Percentiles rank a stretch among this genome's conserved stretches.
Evolutionary conservation across 331 rosid genomes (phyloP).

Genomic region (Ulmus americana): DNA sequence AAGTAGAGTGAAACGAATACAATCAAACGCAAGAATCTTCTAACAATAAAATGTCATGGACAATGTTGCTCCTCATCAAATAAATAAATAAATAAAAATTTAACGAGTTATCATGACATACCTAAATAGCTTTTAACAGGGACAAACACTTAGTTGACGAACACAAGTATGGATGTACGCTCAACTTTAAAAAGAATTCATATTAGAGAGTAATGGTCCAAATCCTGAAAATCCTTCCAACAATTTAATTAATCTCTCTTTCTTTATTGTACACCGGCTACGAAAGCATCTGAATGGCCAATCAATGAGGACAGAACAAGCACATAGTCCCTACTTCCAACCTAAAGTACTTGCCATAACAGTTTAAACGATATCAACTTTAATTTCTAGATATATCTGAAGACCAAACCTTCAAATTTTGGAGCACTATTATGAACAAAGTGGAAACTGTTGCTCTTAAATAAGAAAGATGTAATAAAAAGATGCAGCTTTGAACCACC

Average conservation of each 20-base stretch:
- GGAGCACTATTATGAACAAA: neutral
- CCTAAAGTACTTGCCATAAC: neutral
- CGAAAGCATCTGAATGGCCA: too few relatives aligned
- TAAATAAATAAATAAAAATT: neutral
- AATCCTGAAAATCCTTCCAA: too few relatives aligned
- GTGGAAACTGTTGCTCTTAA: neutral
- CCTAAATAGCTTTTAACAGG: neutral
- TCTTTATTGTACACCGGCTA: too few relatives aligned
- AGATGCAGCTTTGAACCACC: neutral
- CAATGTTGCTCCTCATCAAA: neutral
- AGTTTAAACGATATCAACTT: neutral
- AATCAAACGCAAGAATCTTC: neutral
- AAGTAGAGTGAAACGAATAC: too few relatives aligned
- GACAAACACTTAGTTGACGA: neutral
- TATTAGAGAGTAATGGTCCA: too few relatives aligned
- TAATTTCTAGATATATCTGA: neutral
- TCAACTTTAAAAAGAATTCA: too few relatives aligned
- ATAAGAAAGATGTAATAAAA: neutral
- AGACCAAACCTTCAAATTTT: neutral
- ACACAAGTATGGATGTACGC: too few relatives aligned
- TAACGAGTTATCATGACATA: neutral
- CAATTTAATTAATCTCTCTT: too few relatives aligned
- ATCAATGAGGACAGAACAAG: too few relatives aligned
- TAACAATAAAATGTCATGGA: neutral
- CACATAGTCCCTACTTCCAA: neutral